phyloP scores from a whole-genome alignment of 2,329 filamentous ascomycete species.

The Plenodomus tracheiphilus region DNA sequence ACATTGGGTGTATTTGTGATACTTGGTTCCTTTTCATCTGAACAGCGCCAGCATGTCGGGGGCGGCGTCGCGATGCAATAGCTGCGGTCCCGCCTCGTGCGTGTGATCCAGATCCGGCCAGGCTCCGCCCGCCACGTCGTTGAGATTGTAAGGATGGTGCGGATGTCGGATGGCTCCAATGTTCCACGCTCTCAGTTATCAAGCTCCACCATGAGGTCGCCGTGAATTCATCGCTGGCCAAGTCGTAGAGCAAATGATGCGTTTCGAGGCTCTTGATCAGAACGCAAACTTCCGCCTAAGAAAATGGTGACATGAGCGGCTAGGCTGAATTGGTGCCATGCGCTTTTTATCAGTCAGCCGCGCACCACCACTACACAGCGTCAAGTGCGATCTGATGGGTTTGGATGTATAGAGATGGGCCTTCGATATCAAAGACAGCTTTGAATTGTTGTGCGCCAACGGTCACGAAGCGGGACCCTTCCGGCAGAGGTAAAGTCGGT shows the following conservation, averaged over 20 bases:
- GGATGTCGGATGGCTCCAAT: not conserved
- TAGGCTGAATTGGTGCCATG: too few species aligned
- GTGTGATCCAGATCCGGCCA: not conserved
- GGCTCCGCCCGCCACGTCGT: not conserved
- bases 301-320: too few species aligned
- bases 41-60: not conserved
- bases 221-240: too few species aligned
- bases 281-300: too few species aligned
- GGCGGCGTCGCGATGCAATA: not conserved
- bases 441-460: slow-evolving; percentile 17
- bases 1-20: not conserved
- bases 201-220: not conserved
- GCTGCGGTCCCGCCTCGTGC: not conserved
- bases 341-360: too few species aligned
- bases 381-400: not conserved
- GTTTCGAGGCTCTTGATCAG: too few species aligned
- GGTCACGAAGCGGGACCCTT: slow-evolving; percentile 10
- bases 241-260: too few species aligned
- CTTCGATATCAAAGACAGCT: not conserved
- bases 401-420: not conserved
- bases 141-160: not conserved
- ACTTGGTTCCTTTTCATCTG: too few species aligned
- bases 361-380: not conserved
- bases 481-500: slow-evolving; percentile 17
- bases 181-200: not conserved